Evolutionary conservation across 352 stramenopile species (phyloP).

Genomic region (Phytophthora macrochlamydospora): DNA sequence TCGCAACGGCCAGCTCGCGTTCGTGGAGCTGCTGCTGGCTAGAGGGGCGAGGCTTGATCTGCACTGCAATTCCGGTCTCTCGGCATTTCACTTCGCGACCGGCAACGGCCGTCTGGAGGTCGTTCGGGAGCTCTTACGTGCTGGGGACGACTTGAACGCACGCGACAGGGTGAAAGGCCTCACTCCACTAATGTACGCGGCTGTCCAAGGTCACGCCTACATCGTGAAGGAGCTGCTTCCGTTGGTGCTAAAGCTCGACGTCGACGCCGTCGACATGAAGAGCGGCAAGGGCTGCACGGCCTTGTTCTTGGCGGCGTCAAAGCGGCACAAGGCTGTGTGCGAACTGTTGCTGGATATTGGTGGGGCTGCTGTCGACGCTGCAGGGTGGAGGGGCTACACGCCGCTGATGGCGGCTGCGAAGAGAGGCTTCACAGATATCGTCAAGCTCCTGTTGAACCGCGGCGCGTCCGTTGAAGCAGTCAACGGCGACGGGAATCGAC

Average conservation of each 20-base stretch:
- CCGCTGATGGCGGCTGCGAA: slow-evolving; percentile 35
- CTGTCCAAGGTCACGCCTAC: slow-evolving; percentile 19
- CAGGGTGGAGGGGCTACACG: slow-evolving; percentile 26
- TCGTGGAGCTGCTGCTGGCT: slow-evolving; percentile 23
- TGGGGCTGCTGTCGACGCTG: slow-evolving; percentile 22
- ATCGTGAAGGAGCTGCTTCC: slow-evolving; percentile 30
- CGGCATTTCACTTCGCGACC: slow-evolving; percentile 27
- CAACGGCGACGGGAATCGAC: slow-evolving; percentile 29
- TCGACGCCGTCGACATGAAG: slow-evolving; percentile 24
- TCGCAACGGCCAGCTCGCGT: slow-evolving; percentile 23
- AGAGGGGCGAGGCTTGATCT: slow-evolving; percentile 17
- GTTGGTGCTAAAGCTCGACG: slow-evolving; percentile 7
- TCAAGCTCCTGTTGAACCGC: slow-evolving; percentile 24
- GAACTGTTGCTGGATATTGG: slow-evolving; percentile 29
- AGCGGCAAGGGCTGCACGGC: slow-evolving; percentile 23
- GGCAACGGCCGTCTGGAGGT: slow-evolving; percentile 25
- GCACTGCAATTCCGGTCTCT: slow-evolving; percentile 12
- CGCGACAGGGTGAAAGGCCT: slow-evolving; percentile 20
- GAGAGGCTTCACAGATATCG: slow-evolving; percentile 22
- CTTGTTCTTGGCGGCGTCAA: slow-evolving; percentile 25
- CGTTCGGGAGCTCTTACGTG: slow-evolving; percentile 21
- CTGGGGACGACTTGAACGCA: slow-evolving; percentile 18
- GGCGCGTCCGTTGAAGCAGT: slow-evolving; percentile 24
- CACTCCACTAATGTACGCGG: slow-evolving; percentile 33
- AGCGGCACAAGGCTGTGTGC: slow-evolving; percentile 22